These are phyloP conservation scores for Pseudocercospora ulei DNA, from an alignment of 2,329 filamentous ascomycete species.

Conservation along the genomic window DNA sequence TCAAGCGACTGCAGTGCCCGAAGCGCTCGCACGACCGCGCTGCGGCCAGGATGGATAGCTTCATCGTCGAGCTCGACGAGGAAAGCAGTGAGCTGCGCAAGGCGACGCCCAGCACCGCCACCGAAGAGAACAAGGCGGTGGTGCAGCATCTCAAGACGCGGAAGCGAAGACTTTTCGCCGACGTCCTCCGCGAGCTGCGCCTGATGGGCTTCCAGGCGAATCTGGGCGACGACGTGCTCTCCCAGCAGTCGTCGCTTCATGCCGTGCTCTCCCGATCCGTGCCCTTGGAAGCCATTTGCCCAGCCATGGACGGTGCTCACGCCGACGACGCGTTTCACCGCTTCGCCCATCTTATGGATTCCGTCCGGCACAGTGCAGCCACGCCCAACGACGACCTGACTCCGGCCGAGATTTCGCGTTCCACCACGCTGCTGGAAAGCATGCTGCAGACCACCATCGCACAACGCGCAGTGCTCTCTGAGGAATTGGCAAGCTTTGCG, in stretches of 20 bases:
- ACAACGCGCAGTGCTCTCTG: constrained; percentile 18
- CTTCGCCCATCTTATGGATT: constrained; percentile 61
- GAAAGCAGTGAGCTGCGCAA: constrained; percentile 67
- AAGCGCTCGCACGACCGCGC: background rate
- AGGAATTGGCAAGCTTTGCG: constrained; percentile 6
- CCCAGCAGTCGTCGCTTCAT: constrained; percentile 61
- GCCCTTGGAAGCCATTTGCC: constrained; percentile 22
- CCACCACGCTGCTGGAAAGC: constrained; percentile 77
- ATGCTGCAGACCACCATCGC: constrained; percentile 49
- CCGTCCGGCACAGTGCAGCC: constrained; percentile 55
- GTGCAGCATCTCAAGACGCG: constrained; percentile 84
- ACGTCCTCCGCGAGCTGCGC: constrained; percentile 70
- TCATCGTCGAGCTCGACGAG: constrained; percentile 48
- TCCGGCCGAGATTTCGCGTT: constrained; percentile 65
- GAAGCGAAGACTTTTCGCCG: constrained; percentile 82
- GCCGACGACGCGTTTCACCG: constrained; percentile 70
- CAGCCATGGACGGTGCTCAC: background rate
- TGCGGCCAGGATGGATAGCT: constrained; percentile 14
- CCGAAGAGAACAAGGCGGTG: constrained; percentile 71
- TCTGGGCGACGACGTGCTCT: constrained; percentile 61
- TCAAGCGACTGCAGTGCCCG: background rate
- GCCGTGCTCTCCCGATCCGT: constrained; percentile 54
- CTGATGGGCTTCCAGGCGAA: constrained; percentile 87
- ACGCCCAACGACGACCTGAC: constrained; percentile 81
- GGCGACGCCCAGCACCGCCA: constrained; percentile 70